Evolutionary conservation across 495 filamentous ascomycete species (phyloP), one percentile per base, ranked within the genome.

Genomic region (Podospora australis): DNA sequence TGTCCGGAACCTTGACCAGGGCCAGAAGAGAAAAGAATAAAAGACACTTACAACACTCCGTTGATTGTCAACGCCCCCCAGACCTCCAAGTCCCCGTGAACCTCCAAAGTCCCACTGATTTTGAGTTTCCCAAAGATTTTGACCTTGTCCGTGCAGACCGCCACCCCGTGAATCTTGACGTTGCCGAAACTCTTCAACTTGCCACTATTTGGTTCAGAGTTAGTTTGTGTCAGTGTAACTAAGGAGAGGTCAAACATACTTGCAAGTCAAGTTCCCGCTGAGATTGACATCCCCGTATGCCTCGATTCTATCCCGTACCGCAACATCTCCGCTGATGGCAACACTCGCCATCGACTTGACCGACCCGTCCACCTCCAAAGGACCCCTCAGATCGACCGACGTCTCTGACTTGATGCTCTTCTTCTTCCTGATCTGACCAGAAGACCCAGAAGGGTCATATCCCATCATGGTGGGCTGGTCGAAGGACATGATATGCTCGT

Each of bases 101-200:
- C 64, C 20, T 67, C 59, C 8, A 65, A 53, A 8, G 53, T 59
- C 3, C 67, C 67, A 7, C 54, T 58, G 26, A 70, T 54, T 41
- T 57, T 70, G 8, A 70, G 58, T 53, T 68, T 67, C 17, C 67
- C 67, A 58, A 64, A 70, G 22, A 65, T 66, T 50, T 67, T 70
- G 48, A 68, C 65, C 50, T 67, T 67, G 52, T 67, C 62, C 28
- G 58, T 64, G 35, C 21, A 24, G 35, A 21, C 19, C 1, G 14
- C 14, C 1, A 19, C n/a, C n/a, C 64, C 64, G 13, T 48, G 56
- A 34, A 65, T 39, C 48, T 59, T 55, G 35, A 67, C 56, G 29
- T 67, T 67, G 8, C 64, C 64, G 28, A 63, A 56, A 2, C 62
- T 56, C 48, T 67, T 67, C n/a, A 67, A 39, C 39, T 62, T 60